Percentiles rank a stretch among this genome's conserved stretches.
Conservation (phyloP, 2,329 filamentous ascomycete genomes). For the Pseudogymnoascus sp. region DNA sequence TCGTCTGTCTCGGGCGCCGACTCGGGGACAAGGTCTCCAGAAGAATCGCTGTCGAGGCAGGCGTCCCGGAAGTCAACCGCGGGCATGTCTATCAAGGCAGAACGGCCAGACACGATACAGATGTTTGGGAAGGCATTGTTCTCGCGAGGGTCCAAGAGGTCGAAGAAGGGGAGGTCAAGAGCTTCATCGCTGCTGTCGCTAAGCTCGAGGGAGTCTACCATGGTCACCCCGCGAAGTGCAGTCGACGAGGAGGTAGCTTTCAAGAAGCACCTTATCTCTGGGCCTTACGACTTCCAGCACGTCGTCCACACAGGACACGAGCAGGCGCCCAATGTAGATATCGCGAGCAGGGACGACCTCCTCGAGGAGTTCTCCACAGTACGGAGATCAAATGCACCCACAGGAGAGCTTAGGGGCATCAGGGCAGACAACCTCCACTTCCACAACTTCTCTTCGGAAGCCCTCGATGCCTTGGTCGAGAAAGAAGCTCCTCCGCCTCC, state of each 20-base stretch:
- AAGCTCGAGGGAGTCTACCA: background rate
- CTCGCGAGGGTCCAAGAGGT: constrained; percentile 40
- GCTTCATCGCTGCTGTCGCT: constrained; percentile 5
- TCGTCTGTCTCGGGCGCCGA: constrained; percentile 41
- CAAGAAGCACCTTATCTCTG: constrained; percentile 48
- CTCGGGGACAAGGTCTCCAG: constrained; percentile 21
- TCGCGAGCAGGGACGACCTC: constrained; percentile 34
- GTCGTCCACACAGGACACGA: constrained; percentile 50
- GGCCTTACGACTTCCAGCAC: constrained; percentile 60
- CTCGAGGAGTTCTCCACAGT: constrained; percentile 38
- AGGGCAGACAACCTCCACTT: constrained; percentile 37
- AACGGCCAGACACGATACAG: constrained; percentile 51
- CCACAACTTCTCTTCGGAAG: constrained; percentile 41
- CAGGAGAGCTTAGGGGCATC: constrained; percentile 31
- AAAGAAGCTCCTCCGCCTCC: constrained; percentile 15
- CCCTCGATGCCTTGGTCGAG: constrained; percentile 22
- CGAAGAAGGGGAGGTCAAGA: constrained; percentile 39
- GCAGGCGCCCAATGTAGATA: constrained; percentile 33
- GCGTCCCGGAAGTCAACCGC: constrained; percentile 49
- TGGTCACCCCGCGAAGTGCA: background rate
- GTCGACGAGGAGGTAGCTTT: background rate
- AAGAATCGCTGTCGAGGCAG: constrained; percentile 41
- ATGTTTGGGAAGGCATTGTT: constrained; percentile 54
- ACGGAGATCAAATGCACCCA: constrained; percentile 31
- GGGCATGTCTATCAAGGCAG: constrained; percentile 41